A percentile compares a stretch with the other conserved stretches of the same genome.
These are phyloP conservation scores for Coemansia sp. DNA, from an alignment of 192 early-diverging fungal species.

Conservation along the genomic window DNA sequence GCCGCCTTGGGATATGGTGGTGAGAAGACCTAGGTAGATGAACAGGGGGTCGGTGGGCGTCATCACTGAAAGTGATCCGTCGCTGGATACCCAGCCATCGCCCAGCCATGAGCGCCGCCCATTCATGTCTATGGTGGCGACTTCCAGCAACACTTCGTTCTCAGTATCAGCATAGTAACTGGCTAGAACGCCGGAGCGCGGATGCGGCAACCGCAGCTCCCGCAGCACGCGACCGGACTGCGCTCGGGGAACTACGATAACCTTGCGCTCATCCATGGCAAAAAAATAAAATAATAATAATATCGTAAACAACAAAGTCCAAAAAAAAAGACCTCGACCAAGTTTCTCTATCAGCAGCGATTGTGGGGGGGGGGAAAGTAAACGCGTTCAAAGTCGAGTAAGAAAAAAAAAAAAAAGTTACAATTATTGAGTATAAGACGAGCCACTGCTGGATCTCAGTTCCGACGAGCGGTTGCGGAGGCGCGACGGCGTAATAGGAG, in stretches of 20 bases:
- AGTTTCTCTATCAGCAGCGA: not conserved
- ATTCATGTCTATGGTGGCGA: constrained; percentile 25
- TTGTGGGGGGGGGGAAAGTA: not conserved
- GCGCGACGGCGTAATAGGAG: constrained; percentile 40
- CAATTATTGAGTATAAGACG: constrained; percentile 15
- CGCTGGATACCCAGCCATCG: constrained; percentile 19
- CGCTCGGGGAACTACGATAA: constrained; percentile 25
- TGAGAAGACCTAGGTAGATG: constrained; percentile 31
- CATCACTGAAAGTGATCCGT: constrained; percentile 26
- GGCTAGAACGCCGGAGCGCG: constrained; percentile 15
- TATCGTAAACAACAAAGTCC: not conserved
- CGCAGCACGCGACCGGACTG: constrained; percentile 16
- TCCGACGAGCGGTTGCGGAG: constrained; percentile 45
- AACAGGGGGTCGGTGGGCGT: constrained; percentile 41
- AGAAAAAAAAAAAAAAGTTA: constrained; percentile 1
- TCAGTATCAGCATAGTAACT: constrained; percentile 34
- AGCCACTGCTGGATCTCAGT: constrained; percentile 30
- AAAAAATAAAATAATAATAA: not conserved
- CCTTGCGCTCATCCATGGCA: constrained; percentile 13
- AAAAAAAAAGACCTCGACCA: not conserved
- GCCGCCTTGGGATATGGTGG: constrained; percentile 2
- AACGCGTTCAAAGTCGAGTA: not conserved
- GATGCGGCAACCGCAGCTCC: constrained; percentile 35
- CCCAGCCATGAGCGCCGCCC: constrained; percentile 42
- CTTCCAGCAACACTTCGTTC: constrained; percentile 27